Base-by-base conservation (phyloP, 2,329 filamentous ascomycete species). In the Clonostachys rhizophaga region DNA sequence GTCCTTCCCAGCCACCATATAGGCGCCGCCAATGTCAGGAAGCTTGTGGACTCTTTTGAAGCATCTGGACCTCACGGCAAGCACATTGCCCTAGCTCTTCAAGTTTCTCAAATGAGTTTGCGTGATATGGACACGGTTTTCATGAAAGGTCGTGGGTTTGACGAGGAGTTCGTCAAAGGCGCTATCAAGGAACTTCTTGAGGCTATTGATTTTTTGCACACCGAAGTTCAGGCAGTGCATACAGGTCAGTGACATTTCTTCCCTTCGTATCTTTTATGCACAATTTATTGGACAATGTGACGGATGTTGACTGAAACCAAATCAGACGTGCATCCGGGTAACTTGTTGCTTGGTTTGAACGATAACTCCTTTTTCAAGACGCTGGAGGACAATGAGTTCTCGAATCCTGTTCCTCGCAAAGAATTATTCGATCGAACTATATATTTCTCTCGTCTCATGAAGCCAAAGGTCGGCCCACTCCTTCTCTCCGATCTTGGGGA, bases 131-230 rank as follows among this genome's bases (percentile, higher is more conserved):
- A 58, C 36, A n/a, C 52, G 44, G 45, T 65, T 44, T 60, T 62
- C 40, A 47, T 52, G 47, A 24, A 52, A 2, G 52, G 49, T 9
- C 20, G 49, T 36, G 57, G 55, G 2, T 62, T 60, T 39, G 49
- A 55, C 8, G 55, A 61, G 35, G 45, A 39, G 17, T 57, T 66
- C 13, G 60, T 66, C 0, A 66, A 59, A 45, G 55, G 58, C 14
- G 58, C 61, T 1, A 20, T 64, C 1, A 49, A 52, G 4, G 55
- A 62, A 44, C 50, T 66, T 14, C 54, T 67, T n/a, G 47, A 60
- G 17, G 62, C 58, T 3, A 55, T 69, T 37, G 59, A 66, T 18
- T 68, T 66, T 40, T 49, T 68, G 3, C 66, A 69, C 16, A 54
- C 46, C 1, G 58, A 70, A 43, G 62, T 54, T 0, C 42, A 61